These are phyloP conservation scores for Fusarium devonianum DNA, from an alignment of 2,329 filamentous ascomycete genomes.

Conservation along the genomic window DNA sequence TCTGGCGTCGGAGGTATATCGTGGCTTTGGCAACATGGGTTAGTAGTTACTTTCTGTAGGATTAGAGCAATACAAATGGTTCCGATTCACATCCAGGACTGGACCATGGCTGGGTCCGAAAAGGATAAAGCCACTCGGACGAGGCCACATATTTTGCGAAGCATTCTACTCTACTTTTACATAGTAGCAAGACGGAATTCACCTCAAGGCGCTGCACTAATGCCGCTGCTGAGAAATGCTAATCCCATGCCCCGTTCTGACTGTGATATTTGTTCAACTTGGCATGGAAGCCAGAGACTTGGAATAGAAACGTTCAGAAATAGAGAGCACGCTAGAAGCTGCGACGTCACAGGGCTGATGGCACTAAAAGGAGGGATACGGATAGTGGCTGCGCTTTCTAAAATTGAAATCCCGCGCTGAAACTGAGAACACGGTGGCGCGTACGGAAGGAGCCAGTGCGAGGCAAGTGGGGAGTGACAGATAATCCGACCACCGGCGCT, in stretches of 20 bases:
- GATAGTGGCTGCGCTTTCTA: constrained; percentile 21
- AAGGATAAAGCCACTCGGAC: too few relatives aligned
- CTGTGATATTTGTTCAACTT: too few relatives aligned
- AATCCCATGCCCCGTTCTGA: too few relatives aligned
- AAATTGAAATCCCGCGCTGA: constrained; percentile 27
- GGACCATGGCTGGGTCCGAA: too few relatives aligned
- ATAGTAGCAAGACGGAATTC: too few relatives aligned
- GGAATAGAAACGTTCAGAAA: constrained; percentile 9
- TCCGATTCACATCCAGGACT: background rate
- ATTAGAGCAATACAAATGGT: constrained; percentile 1
- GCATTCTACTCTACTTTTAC: too few relatives aligned
- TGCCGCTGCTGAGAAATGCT: too few relatives aligned
- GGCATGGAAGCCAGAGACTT: too few relatives aligned
- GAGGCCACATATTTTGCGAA: too few relatives aligned
- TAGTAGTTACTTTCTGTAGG: background rate
- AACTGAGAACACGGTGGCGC: constrained; percentile 48
- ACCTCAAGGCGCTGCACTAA: too few relatives aligned
- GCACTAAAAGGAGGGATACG: constrained; percentile 10
- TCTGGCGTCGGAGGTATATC: too few relatives aligned
- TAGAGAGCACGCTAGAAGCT: constrained; percentile 23
- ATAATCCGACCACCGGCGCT: constrained; percentile 46
- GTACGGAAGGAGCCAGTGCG: constrained; percentile 31
- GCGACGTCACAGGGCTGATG: constrained; percentile 28
- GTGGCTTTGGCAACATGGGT: too few relatives aligned
- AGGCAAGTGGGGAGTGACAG: constrained; percentile 41